Evolutionary conservation across 2,329 filamentous ascomycete genomes (phyloP).

Genomic region (Spiromastix sp.): DNA sequence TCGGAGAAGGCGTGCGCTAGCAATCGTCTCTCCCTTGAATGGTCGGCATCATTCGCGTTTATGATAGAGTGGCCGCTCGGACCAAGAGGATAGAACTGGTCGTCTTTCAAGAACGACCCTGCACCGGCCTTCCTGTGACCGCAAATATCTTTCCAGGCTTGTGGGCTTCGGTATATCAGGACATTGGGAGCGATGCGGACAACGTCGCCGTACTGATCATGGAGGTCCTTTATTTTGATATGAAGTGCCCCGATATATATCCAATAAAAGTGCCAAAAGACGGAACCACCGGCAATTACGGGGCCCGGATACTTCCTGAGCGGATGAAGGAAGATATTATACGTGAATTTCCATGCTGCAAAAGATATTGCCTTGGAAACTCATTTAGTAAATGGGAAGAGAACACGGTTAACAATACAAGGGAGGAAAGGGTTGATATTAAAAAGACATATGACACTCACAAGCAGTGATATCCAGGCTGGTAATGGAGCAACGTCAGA

Average conservation of each 20-base stretch:
- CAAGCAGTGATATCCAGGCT: too few relatives aligned
- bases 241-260: conserved; percentile 12
- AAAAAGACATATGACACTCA: too few relatives aligned
- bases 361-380: neutral
- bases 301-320: conserved; percentile 16
- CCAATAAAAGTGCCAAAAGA: conserved; percentile 10
- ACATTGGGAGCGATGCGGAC: conserved; percentile 22
- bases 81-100: conserved; percentile 9
- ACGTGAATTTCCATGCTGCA: conserved; percentile 5
- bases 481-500: too few relatives aligned
- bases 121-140: conserved; percentile 10
- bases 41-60: conserved; percentile 14
- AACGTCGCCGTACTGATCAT: conserved; percentile 19
- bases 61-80: conserved; percentile 6
- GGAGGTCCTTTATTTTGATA: conserved; percentile 16
- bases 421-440: too few relatives aligned
- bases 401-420: too few relatives aligned
- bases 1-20: conserved; percentile 32
- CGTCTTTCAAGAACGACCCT: conserved; percentile 14
- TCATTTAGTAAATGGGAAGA: neutral
- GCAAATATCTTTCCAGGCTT: conserved; percentile 22
- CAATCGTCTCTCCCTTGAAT: conserved; percentile 17
- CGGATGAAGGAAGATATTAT: conserved; percentile 18
- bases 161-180: conserved; percentile 14
- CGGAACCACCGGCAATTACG: conserved; percentile 7